A percentile compares a stretch with the other conserved stretches of the same genome.
phyloP scores from a whole-genome alignment of 768 basidiomycete genomes.

The Tylopilus subfusipes region DNA sequence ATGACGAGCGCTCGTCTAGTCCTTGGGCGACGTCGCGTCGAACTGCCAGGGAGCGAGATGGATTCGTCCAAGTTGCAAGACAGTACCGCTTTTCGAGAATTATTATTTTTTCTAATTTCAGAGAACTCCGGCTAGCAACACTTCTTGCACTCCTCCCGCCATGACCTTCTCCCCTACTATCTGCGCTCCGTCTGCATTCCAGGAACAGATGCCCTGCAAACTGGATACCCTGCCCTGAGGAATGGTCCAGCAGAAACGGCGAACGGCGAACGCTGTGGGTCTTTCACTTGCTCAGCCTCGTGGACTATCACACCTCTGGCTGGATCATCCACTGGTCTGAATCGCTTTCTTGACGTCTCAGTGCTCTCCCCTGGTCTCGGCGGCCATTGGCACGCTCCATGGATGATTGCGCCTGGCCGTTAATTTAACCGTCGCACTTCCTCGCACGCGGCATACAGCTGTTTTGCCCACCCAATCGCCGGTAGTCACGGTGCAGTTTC shows the following conservation, averaged over 20 bases:
- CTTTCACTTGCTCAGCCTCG: background rate
- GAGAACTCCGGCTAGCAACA: slow-evolving; percentile 27
- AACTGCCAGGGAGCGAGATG: background rate
- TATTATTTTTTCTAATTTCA: slow-evolving; percentile 31
- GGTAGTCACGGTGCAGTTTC: slow-evolving; percentile 1
- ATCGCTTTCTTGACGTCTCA: background rate
- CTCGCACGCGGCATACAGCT: slow-evolving; percentile 12
- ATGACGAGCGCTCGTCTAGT: background rate
- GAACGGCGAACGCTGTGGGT: background rate
- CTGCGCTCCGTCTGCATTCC: slow-evolving; percentile 7
- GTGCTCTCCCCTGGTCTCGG: background rate
- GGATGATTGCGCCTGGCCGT: slow-evolving; percentile 10
- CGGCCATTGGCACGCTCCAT: slow-evolving; percentile 5
- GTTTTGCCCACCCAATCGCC: slow-evolving; percentile 25
- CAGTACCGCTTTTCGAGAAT: slow-evolving; percentile 28
- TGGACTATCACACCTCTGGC: slow-evolving; percentile 9
- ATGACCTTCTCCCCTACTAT: slow-evolving; percentile 17
- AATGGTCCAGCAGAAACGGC: slow-evolving; percentile 1
- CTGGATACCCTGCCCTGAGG: slow-evolving; percentile 1
- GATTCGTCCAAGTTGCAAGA: slow-evolving; percentile 8
- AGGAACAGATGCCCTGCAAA: slow-evolving; percentile 1
- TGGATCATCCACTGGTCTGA: slow-evolving; percentile 1
- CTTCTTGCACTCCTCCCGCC: slow-evolving; percentile 28
- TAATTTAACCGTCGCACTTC: slow-evolving; percentile 24
- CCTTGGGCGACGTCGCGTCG: background rate